Base-by-base conservation (phyloP, 2,329 filamentous ascomycete genomes). In the Aspergillus phoenicis region DNA sequence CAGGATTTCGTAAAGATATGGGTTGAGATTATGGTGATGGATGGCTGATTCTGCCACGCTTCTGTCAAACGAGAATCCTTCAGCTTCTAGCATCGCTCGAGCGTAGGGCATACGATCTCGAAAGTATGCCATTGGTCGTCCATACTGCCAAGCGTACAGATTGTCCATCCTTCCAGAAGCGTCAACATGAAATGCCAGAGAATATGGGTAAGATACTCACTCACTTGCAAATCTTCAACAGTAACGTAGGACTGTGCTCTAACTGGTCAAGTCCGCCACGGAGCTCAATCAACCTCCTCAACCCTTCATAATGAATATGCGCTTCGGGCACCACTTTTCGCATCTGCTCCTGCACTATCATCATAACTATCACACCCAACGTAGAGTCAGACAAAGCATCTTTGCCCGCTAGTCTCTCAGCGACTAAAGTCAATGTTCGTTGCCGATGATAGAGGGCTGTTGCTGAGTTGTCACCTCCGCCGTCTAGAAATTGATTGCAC, bases 211-310 rank as follows among this genome's bases (percentile, higher is more conserved):
- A 15, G 17, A 17, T 17, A 17, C 17, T 17, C 10, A 47, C 60
- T 51, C 48, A 64, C 62, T 64, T 64, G 60, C 60, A 62, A 5
- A 58, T 38, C 45, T 56, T 57, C 47, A 62, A 52, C 11, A 55
- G 36, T 15, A 64, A 54, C 10, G 57, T 33, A 17, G 36, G 10
- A 51, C 62, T 64, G 26, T 51, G 41, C 8, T 45, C 57, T 17
- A 64, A 51, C 26, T 33, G 20, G 58, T 17, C 11, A n/a, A 64
- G 43, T n/a, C 62, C 62, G 24, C 61, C 62, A 2, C 62, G 62
- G 13, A 63, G 59, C 13, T 61, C 28, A 30, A 63, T 26, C 55
- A 63, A 59, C 8, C 20, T 52, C 33, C 58, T n/a, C 4, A 61
- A 52, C 8, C 62, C 62, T 52, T 43, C 48, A 6, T 38, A 51